Evolutionary conservation across 129 eudicot species (phyloP).

Genomic region (Flaveria linearis): DNA sequence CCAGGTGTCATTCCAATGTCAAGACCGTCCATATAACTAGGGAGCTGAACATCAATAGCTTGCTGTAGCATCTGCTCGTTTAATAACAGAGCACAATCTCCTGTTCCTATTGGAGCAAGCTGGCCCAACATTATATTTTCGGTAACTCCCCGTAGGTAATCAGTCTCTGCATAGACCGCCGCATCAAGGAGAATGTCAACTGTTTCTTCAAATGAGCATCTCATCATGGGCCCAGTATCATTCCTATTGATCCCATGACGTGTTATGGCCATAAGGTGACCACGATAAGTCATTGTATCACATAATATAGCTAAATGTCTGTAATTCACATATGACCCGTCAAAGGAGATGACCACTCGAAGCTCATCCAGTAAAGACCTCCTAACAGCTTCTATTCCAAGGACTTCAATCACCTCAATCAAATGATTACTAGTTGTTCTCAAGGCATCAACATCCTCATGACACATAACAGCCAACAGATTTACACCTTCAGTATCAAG

Average conservation of each 20-base stretch:
- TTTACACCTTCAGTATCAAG: conserved; percentile 97
- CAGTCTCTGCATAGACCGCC: conserved; percentile 92
- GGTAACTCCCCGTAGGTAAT: conserved; percentile 83
- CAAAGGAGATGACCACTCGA: conserved; percentile 93
- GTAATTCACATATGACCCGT: conserved; percentile 92
- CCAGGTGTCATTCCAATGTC: conserved; percentile 96
- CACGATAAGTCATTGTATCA: conserved; percentile 97
- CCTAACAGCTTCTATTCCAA: conserved; percentile 96
- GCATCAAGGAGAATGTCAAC: conserved; percentile 97
- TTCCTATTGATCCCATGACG: conserved; percentile 95
- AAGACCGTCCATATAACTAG: conserved; percentile 92
- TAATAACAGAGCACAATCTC: conserved; percentile 73
- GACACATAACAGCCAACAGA: conserved; percentile 86
- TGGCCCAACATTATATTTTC: conserved; percentile 96
- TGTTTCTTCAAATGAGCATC: conserved; percentile 96
- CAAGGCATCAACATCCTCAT: conserved; percentile 85
- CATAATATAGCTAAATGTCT: conserved; percentile 90
- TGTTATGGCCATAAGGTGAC: conserved; percentile 96
- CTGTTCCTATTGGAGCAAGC: conserved; percentile 98
- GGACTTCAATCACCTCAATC: conserved; percentile 93
- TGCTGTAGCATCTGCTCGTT: conserved; percentile 89
- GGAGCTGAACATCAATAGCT: conserved; percentile 88
- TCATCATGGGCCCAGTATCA: conserved; percentile 97
- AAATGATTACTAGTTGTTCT: conserved; percentile 92
- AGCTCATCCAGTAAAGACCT: conserved; percentile 83